Percentiles rank a stretch among this genome's conserved stretches.
phyloP scores from a whole-genome alignment of 2,329 filamentous ascomycete genomes.

The Colletotrichum sp. region DNA sequence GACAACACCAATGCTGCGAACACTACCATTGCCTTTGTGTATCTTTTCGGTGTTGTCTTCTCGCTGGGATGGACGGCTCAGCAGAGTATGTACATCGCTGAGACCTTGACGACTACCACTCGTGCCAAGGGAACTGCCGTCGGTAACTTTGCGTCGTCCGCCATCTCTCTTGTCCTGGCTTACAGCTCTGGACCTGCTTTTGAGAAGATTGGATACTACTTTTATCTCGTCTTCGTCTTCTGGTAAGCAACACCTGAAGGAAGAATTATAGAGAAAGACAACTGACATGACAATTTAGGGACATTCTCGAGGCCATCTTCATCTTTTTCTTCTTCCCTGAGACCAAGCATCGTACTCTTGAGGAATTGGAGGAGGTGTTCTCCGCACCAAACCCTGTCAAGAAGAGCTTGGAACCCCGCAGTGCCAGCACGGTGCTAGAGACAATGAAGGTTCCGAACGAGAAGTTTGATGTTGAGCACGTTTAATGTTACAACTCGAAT shows the following conservation, averaged over 20 bases:
- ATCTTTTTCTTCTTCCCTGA: constrained; percentile 58
- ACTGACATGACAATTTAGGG: constrained; percentile 15
- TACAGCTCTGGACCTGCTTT: constrained; percentile 50
- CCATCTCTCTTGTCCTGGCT: constrained; percentile 44
- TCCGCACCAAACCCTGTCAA: constrained; percentile 49
- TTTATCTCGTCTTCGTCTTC: constrained; percentile 50
- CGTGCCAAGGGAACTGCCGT: constrained; percentile 50
- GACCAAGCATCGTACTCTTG: constrained; percentile 54
- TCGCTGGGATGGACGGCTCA: constrained; percentile 57
- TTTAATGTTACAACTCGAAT: background rate
- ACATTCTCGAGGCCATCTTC: constrained; percentile 43
- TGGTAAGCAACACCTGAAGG: constrained; percentile 30
- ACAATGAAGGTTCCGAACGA: constrained; percentile 19
- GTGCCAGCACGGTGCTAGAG: constrained; percentile 44
- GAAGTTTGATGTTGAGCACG: background rate
- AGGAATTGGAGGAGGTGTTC: constrained; percentile 60
- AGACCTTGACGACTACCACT: constrained; percentile 49
- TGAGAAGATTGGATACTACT: constrained; percentile 47
- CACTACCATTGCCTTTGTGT: constrained; percentile 55
- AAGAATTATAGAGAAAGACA: background rate
- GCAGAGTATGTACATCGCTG: constrained; percentile 56
- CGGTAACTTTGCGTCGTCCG: constrained; percentile 45
- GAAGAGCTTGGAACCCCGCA: constrained; percentile 45
- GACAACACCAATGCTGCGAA: constrained; percentile 43
- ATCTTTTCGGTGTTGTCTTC: constrained; percentile 57